Evolutionary conservation across 805 yeast species (phyloP).

Genomic region (Candida nanaspora): DNA sequence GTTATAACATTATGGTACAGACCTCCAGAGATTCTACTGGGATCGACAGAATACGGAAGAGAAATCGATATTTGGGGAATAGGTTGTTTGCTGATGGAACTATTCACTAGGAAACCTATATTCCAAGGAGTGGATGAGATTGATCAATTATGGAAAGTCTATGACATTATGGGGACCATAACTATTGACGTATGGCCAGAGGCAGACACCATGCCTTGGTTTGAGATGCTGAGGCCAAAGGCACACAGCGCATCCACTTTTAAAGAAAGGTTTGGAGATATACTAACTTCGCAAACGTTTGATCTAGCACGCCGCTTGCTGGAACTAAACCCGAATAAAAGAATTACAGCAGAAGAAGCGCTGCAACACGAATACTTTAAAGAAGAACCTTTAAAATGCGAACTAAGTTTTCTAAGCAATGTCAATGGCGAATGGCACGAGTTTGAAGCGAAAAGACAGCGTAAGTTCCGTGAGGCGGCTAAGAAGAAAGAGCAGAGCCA

Average conservation of each 20-base stretch:
- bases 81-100: constrained; percentile 83
- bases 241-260: constrained; percentile 31
- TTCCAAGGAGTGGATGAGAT: constrained; percentile 90
- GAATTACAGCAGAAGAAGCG: constrained; percentile 67
- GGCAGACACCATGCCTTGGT: constrained; percentile 84
- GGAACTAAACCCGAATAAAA: constrained; percentile 55
- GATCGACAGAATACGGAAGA: constrained; percentile 82
- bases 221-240: constrained; percentile 69
- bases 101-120: constrained; percentile 65
- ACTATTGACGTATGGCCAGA: constrained; percentile 66
- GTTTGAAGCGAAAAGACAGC: constrained; percentile 81
- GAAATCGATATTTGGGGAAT: constrained; percentile 97
- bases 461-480: constrained; percentile 25
- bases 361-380: constrained; percentile 63
- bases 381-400: constrained; percentile 60
- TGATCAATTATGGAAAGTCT: constrained; percentile 71
- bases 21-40: constrained; percentile 89
- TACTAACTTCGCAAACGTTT: constrained; percentile 45
- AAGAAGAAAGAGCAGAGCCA: background rate
- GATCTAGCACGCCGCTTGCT: constrained; percentile 61
- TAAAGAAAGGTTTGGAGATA: constrained; percentile 30
- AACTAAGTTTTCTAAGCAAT: constrained; percentile 46
- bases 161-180: constrained; percentile 85
- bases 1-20: constrained; percentile 97
- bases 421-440: constrained; percentile 92